Evolutionary conservation across 1,284 basidiomycete species (phyloP).

Genomic region (Apiotrichum akiyoshidainum): DNA sequence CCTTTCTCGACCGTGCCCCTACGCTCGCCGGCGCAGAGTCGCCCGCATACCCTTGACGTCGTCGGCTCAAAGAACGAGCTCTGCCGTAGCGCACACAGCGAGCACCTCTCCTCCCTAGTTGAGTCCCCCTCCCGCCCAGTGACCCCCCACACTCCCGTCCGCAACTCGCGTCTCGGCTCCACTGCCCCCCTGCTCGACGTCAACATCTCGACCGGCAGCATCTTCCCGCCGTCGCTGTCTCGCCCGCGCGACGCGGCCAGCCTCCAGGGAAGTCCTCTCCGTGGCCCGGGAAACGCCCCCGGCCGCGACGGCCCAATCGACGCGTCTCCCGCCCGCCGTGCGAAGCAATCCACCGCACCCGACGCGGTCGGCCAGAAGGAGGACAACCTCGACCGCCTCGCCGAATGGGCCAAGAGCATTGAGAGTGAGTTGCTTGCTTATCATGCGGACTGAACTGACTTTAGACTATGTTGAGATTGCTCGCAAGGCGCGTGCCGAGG

Average conservation of each 20-base stretch:
- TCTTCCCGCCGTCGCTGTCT: slow-evolving; percentile 1
- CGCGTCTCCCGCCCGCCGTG: slow-evolving; percentile 1
- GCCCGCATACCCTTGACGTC: slow-evolving; percentile 1
- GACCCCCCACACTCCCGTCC: background rate
- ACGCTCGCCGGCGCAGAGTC: background rate
- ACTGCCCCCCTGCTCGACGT: slow-evolving; percentile 15
- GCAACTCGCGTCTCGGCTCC: background rate
- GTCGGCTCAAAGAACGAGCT: background rate
- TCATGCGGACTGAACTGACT: background rate
- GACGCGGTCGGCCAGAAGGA: slow-evolving; percentile 2
- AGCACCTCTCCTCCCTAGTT: background rate
- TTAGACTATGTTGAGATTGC: slow-evolving; percentile 45
- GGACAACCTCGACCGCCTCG: slow-evolving; percentile 41
- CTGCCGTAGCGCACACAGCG: background rate
- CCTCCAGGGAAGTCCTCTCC: background rate
- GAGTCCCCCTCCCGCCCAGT: background rate
- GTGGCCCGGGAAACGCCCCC: background rate
- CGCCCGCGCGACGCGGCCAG: background rate
- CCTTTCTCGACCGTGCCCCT: background rate
- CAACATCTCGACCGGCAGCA: slow-evolving; percentile 3
- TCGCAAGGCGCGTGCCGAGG: slow-evolving; percentile 42
- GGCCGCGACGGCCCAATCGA: background rate
- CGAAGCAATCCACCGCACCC: slow-evolving; percentile 21
- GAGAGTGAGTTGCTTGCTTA: slow-evolving; percentile 37
- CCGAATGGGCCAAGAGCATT: slow-evolving; percentile 45